These are phyloP conservation scores for Kwoniella newhampshirensis DNA, from an alignment of 768 basidiomycete species.

Conservation along the genomic window DNA sequence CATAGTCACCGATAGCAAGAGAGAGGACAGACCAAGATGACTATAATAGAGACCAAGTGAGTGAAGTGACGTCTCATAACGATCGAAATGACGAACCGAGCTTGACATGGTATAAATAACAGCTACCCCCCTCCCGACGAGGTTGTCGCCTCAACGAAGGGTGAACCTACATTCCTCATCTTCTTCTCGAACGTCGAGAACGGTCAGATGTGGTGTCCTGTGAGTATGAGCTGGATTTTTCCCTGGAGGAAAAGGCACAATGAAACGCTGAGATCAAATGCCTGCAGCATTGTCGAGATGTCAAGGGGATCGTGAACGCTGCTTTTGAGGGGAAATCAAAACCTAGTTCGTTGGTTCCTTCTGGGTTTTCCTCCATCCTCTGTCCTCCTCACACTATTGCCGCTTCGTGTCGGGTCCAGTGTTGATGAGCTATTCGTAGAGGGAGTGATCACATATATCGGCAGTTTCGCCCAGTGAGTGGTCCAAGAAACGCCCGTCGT, in stretches of 20 bases:
- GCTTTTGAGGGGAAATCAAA: constrained; percentile 40
- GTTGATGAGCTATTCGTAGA: constrained; percentile 1
- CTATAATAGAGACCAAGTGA: constrained; percentile 2
- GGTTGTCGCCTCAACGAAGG: not conserved
- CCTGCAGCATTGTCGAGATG: constrained; percentile 44
- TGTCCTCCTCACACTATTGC: not conserved
- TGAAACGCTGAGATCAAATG: no score
- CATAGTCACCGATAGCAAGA: no score
- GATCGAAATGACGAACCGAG: not conserved
- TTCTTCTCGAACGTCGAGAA: constrained; percentile 51
- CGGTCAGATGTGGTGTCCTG: constrained; percentile 54
- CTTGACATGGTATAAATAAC: not conserved
- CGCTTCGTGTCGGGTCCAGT: not conserved
- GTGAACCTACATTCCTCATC: constrained; percentile 38
- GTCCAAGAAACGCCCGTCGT: no score
- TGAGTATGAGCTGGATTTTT: constrained; percentile 5
- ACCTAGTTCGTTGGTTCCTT: constrained; percentile 42
- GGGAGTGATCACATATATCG: constrained; percentile 17
- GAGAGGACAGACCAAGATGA: not conserved
- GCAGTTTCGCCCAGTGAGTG: constrained; percentile 15
- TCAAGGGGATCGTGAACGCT: constrained; percentile 39
- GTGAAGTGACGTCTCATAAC: not conserved
- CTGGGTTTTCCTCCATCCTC: no score
- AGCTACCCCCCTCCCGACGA: constrained; percentile 15
- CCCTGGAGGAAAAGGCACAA: no score